Conservation (phyloP, 129 eudicot species). For the Chrysanthemum lavandulifolium region DNA sequence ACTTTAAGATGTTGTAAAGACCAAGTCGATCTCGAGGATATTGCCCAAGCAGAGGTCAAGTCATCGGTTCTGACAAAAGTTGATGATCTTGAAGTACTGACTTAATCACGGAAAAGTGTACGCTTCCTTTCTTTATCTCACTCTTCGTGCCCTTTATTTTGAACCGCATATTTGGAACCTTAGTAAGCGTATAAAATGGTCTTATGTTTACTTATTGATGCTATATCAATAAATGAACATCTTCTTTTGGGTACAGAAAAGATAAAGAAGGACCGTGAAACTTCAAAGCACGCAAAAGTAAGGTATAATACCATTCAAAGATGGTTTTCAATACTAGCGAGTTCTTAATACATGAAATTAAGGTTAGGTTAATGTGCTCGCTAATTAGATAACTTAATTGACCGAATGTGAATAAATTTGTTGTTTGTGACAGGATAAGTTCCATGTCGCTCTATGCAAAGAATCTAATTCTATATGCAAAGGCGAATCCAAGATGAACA, state of each 20-base stretch:
- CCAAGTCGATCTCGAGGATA: constrained; percentile 60
- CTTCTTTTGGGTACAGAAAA: constrained; percentile 47
- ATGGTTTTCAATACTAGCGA: constrained; percentile 11
- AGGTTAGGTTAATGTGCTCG: not conserved
- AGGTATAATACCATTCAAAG: constrained; percentile 40
- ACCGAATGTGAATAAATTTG: not conserved
- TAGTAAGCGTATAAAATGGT: constrained; percentile 19
- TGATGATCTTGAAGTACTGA: constrained; percentile 58
- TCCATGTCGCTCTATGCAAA: constrained; percentile 28
- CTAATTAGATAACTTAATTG: not conserved
- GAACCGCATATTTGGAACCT: not conserved
- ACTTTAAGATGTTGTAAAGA: constrained; percentile 42
- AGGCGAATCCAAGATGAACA: constrained; percentile 38
- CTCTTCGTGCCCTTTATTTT: not conserved
- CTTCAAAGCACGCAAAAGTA: constrained; percentile 35
- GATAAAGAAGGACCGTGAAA: constrained; percentile 51
- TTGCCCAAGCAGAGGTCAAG: constrained; percentile 57
- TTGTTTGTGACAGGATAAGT: constrained; percentile 35
- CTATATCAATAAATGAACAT: constrained; percentile 5
- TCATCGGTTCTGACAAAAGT: constrained; percentile 49
- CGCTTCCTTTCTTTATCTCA: constrained; percentile 24
- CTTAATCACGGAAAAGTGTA: constrained; percentile 53
- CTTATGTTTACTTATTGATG: not conserved
- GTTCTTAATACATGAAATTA: constrained; percentile 9
- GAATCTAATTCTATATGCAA: constrained; percentile 35